phyloP scores from a whole-genome alignment of 75 land plant genomes.

The Isoetes taiwanensis region DNA sequence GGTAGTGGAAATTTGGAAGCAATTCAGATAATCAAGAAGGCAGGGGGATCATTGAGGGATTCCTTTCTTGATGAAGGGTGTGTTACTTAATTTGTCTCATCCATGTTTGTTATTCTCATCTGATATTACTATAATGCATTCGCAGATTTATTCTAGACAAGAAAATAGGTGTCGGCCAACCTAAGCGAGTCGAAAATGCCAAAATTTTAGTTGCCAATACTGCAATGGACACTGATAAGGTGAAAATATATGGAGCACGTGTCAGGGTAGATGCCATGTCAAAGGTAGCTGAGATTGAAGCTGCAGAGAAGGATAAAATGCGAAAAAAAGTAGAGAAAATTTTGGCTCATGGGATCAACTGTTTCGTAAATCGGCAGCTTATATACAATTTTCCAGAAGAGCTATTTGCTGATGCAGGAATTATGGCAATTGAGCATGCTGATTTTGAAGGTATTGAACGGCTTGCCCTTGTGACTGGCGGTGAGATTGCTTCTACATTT shows the following conservation, averaged over 20 bases:
- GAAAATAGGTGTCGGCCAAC: slow-evolving; percentile 96
- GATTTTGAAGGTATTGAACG: slow-evolving; percentile 98
- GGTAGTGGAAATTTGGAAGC: slow-evolving; percentile 89
- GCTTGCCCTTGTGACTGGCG: slow-evolving; percentile 87
- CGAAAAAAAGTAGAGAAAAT: slow-evolving; percentile 82
- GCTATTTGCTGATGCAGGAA: slow-evolving; percentile 96
- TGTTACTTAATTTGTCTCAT: not conserved
- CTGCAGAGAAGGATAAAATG: slow-evolving; percentile 90
- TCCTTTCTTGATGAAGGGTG: slow-evolving; percentile 98
- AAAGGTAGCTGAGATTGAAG: slow-evolving; percentile 79
- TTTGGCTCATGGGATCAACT: slow-evolving; percentile 86
- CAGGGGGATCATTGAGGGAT: slow-evolving; percentile 86
- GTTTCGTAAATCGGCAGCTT: slow-evolving; percentile 86
- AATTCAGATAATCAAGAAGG: slow-evolving; percentile 91
- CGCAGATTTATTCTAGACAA: slow-evolving; percentile 93
- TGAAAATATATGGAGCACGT: slow-evolving; percentile 97
- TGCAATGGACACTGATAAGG: slow-evolving; percentile 97
- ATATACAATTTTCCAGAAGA: slow-evolving; percentile 97
- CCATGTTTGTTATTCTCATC: not conserved
- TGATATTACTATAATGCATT: too few species aligned
- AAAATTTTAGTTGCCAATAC: slow-evolving; percentile 95
- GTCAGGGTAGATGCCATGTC: slow-evolving; percentile 97
- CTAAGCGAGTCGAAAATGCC: slow-evolving; percentile 92
- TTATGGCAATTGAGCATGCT: slow-evolving; percentile 98
- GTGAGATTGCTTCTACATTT: slow-evolving; percentile 96